Percentiles rank a stretch among this genome's conserved stretches.
Conservation (phyloP, 2,329 filamentous ascomycete species). For the Aureobasidium sp. region DNA sequence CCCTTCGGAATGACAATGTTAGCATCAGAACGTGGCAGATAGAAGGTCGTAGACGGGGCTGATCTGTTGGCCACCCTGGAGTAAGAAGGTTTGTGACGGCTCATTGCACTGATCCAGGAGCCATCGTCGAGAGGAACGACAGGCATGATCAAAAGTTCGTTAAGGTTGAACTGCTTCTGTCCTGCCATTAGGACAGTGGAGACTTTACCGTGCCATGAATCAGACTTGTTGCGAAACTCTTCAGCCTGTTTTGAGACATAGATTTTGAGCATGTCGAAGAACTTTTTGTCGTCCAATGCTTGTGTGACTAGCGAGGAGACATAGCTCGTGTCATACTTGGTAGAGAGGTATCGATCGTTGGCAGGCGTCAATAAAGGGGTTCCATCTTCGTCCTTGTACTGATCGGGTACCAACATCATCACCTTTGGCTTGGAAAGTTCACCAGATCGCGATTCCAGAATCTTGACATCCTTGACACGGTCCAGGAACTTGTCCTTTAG, state of each 20-base stretch:
- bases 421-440: not conserved
- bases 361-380: not conserved
- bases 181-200: not conserved
- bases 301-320: not conserved
- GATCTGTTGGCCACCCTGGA: not conserved
- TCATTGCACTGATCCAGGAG: slow-evolving; percentile 1
- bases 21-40: slow-evolving; percentile 11
- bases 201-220: slow-evolving; percentile 12
- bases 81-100: not conserved
- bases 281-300: not conserved
- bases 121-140: slow-evolving; percentile 15
- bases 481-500: not conserved
- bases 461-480: not conserved
- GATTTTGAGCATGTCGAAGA: slow-evolving; percentile 11
- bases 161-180: not conserved
- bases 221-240: not conserved
- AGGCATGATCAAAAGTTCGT: not conserved
- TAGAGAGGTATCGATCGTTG: not conserved
- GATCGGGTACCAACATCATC: not conserved
- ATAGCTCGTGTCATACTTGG: not conserved
- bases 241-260: not conserved
- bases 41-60: not conserved
- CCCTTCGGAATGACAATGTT: slow-evolving; percentile 12
- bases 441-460: not conserved
- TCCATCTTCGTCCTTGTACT: not conserved